Conservation (phyloP, 148 eudicot species). For the Vaccinium macrocarpon region DNA sequence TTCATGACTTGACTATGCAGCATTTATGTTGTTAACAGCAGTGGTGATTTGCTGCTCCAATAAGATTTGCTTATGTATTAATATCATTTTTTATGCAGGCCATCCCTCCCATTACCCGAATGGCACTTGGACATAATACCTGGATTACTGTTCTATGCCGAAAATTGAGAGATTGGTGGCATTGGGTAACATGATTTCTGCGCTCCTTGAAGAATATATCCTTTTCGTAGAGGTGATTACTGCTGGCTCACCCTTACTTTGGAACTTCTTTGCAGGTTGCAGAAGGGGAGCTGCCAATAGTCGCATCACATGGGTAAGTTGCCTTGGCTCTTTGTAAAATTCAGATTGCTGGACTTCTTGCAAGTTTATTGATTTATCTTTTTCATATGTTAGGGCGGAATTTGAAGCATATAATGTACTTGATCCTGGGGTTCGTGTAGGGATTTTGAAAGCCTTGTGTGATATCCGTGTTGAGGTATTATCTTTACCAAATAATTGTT, state of each 20-base stretch:
- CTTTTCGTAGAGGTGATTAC: constrained; percentile 14
- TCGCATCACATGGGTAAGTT: constrained; percentile 87
- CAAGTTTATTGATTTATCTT: constrained; percentile 15
- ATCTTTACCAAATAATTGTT: constrained; percentile 6
- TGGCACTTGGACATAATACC: constrained; percentile 85
- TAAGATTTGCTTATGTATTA: background rate
- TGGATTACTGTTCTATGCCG: constrained; percentile 97
- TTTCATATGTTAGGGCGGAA: constrained; percentile 56
- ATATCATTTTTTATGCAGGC: constrained; percentile 38
- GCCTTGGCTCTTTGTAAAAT: constrained; percentile 14
- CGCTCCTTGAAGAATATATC: constrained; percentile 7
- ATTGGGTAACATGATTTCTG: constrained; percentile 63
- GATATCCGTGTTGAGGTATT: constrained; percentile 99
- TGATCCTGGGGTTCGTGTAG: constrained; percentile 82
- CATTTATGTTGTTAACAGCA: background rate
- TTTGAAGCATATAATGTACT: constrained; percentile 72
- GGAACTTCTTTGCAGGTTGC: constrained; percentile 64
- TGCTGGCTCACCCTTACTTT: constrained; percentile 19
- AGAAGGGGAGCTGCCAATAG: constrained; percentile 92
- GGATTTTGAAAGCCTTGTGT: constrained; percentile 85
- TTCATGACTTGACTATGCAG: background rate
- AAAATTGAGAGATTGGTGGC: constrained; percentile 99
- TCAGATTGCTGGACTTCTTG: constrained; percentile 1
- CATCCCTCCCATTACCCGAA: constrained; percentile 87
- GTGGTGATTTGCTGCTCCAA: background rate